These are phyloP conservation scores for Didymella glomerata DNA, from an alignment of 2,329 filamentous ascomycete species.

Conservation along the genomic window DNA sequence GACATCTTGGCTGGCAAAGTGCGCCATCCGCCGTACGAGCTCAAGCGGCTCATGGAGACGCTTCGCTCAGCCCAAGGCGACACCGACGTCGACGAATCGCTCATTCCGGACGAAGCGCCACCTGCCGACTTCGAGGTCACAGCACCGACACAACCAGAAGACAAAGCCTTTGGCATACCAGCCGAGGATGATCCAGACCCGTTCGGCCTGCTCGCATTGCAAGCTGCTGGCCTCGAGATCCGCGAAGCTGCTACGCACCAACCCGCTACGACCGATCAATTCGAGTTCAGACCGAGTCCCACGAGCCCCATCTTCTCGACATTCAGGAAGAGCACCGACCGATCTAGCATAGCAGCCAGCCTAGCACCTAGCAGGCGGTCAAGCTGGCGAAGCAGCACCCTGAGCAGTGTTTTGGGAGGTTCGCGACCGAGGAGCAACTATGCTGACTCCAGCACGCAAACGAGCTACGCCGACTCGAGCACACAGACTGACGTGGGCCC, in stretches of 20 bases:
- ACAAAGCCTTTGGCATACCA: conserved; percentile 76
- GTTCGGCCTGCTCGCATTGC: conserved; percentile 88
- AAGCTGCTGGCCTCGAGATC: conserved; percentile 88
- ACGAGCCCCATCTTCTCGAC: conserved; percentile 74
- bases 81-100: conserved; percentile 71
- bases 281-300: conserved; percentile 81
- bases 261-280: conserved; percentile 78
- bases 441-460: conserved; percentile 47
- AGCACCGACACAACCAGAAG: conserved; percentile 35
- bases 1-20: conserved; percentile 71
- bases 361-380: conserved; percentile 62
- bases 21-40: conserved; percentile 64
- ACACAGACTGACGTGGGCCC: conserved; percentile 67
- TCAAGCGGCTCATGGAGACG: conserved; percentile 75
- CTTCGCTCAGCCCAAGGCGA: conserved; percentile 89
- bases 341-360: conserved; percentile 61
- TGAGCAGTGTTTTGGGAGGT: conserved; percentile 65
- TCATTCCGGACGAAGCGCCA: conserved; percentile 74
- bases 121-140: conserved; percentile 76
- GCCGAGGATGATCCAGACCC: conserved; percentile 85
- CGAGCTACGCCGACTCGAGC: conserved; percentile 59
- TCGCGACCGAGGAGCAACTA: conserved; percentile 65
- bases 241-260: conserved; percentile 83
- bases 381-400: conserved; percentile 76
- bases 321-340: conserved; percentile 73